Base-by-base conservation (phyloP, 2,329 filamentous ascomycete species). In the Eutypa lata region DNA sequence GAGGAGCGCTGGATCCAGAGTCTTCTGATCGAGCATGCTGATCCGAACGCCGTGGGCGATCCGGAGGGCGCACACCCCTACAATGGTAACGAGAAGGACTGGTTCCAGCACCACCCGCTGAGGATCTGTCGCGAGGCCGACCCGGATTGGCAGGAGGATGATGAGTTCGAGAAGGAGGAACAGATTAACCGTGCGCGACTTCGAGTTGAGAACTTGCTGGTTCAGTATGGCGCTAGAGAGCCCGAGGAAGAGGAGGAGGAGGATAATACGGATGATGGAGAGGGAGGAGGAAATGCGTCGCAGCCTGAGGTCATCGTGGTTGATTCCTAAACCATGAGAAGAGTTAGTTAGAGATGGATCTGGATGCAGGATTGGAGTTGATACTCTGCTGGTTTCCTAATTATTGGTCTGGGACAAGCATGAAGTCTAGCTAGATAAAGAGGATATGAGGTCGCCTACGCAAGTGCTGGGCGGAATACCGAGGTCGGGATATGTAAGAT, bases 1-100 rank as follows among this genome's bases (percentile, higher is more conserved):
- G 60, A 62, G 40, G 49, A 57, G 46, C 24, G 55, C 14, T 60
- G 58, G 60, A 59, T 61, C 1, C 55, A 57, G 35, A 52, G 51
- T 10, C 46, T 62, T 31, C 59, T 62, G 35, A 33, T 57, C 21
- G 53, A 55, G 31, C 48, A 48, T 11, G 55, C 57, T 7, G 50
- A 60, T 11, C 51, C 55, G 13, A 56, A 58, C 33, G 18, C n/a
- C n/a, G 37, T 51, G 10, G 60, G 60, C 22, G 48, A 53, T 35
- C 47, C 55, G 19, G 28, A 44, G 2, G 58, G 60, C 10, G 26
- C 37, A 3, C 42, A 57, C 26, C 58, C 60, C n/a, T 55, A 52
- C 33, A 47, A 18, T n/a, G 6, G 11, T 16, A 43, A 24, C 1
- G 35, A 49, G 10, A 26, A 35, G 6, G 11, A 50, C 6, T 60